A percentile compares a stretch with the other conserved stretches of the same genome.
Conservation (phyloP, 768 basidiomycete species). For the Megacollybia marginata region DNA sequence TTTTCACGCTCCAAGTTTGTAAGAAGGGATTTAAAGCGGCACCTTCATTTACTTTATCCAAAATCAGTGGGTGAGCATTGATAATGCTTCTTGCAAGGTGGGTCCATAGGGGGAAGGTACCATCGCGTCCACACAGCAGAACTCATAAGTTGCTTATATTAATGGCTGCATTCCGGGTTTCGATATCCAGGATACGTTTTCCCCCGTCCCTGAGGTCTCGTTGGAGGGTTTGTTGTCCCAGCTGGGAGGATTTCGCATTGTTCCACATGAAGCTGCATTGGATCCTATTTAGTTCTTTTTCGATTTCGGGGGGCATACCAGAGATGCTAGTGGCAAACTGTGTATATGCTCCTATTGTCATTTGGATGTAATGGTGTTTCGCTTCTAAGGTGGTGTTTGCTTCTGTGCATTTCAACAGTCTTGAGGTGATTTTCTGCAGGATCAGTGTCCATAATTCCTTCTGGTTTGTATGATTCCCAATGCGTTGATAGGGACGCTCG, state of each 20-base stretch:
- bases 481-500: no score
- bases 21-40: background rate
- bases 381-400: no score
- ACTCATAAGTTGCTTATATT: background rate
- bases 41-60: background rate
- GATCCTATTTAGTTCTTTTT: conserved; percentile 8
- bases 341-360: conserved; percentile 8
- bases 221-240: background rate
- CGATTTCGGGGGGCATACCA: no score
- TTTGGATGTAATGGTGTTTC: conserved; percentile 17
- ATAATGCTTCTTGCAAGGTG: background rate
- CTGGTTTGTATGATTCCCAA: conserved; percentile 13
- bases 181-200: no score
- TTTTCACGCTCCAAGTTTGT: background rate
- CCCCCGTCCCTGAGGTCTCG: background rate
- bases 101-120: no score
- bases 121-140: no score
- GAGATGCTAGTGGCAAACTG: conserved; percentile 24
- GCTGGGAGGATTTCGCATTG: background rate
- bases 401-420: conserved; percentile 7
- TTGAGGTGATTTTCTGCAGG: conserved; percentile 12
- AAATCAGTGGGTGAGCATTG: background rate
- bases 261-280: conserved; percentile 14
- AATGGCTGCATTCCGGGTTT: background rate
- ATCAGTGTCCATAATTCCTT: conserved; percentile 8